Percentiles rank a stretch among this genome's conserved stretches.
These are phyloP conservation scores for Curvularia verruculosa DNA, from an alignment of 2,329 filamentous ascomycete species.

Conservation along the genomic window DNA sequence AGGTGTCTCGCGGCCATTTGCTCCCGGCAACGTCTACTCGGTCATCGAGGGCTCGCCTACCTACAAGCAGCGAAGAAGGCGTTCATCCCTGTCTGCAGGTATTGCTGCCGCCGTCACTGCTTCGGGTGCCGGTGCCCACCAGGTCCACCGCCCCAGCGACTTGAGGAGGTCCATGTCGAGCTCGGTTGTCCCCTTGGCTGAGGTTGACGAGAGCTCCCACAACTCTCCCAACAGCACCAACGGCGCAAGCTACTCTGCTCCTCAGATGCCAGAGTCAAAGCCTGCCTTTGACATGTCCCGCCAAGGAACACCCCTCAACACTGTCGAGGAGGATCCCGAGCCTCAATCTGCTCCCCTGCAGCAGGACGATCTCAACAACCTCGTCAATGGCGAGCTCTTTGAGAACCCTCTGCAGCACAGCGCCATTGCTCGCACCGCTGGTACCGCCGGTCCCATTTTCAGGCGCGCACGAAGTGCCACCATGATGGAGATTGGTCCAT, in stretches of 20 bases:
- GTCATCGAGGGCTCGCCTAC: conserved; percentile 98
- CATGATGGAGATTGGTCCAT: conserved; percentile 94
- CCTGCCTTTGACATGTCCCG: conserved; percentile 78
- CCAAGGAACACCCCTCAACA: conserved; percentile 87
- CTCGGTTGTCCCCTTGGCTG: conserved; percentile 80
- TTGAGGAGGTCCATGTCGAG: conserved; percentile 87
- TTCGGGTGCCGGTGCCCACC: conserved; percentile 58
- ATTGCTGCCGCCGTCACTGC: conserved; percentile 73
- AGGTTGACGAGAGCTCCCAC: conserved; percentile 77
- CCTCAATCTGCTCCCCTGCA: conserved; percentile 73
- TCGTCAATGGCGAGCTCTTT: conserved; percentile 48
- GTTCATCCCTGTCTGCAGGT: conserved; percentile 87
- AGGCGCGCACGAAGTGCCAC: conserved; percentile 92
- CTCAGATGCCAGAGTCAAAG: conserved; percentile 76
- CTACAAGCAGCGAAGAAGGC: conserved; percentile 94
- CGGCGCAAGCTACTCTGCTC: conserved; percentile 56
- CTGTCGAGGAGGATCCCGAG: conserved; percentile 80
- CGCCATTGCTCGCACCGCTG: conserved; percentile 64
- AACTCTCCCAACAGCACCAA: conserved; percentile 80
- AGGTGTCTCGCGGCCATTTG: conserved; percentile 68
- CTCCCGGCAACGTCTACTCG: conserved; percentile 84
- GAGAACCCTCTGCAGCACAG: conserved; percentile 61
- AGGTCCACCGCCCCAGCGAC: conserved; percentile 82
- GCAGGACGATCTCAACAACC: conserved; percentile 68
- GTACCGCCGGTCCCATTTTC: conserved; percentile 73